Base-by-base conservation (phyloP, 2,329 filamentous ascomycete genomes). In the Helotiales sp. region DNA sequence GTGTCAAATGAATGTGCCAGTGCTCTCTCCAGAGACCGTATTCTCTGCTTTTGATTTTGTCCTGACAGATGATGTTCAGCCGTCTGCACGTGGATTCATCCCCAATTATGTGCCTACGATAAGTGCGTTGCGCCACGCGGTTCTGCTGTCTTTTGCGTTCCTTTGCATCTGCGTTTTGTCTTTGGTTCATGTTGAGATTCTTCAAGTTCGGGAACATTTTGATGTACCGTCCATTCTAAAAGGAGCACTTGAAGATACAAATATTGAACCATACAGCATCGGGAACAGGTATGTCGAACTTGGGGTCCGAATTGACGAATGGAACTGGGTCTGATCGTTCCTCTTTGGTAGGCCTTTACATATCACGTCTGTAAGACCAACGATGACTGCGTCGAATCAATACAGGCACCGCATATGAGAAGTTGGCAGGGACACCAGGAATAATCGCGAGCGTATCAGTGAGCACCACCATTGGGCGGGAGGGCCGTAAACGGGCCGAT, bases 11-110 rank as follows among this genome's bases (percentile, higher is more conserved):
- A n/a, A 7, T 6, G 49, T 26, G 22, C 49, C 22, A 54, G 17
- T 28, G 49, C 49, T 32, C 28, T 22, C 28, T 54, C 49, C 11
- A 54, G 49, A 54, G 49, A 20, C 49, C 49, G 6, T 54, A 54
- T 54, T 54, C 49, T 20, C 28, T 54, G 49, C 22, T 54, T 54
- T n/a, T 54, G 49, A 54, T 54, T 28, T 54, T 54, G 49, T 4
- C 49, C 49, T 54, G 3, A 7, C 6, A 45, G 4, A n/a, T 20
- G 3, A 2, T 20, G 40, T n/a, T 45, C 6, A 45, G 40, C 10
- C 3, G 10, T 6, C 34, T 40, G 3, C 10, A 22, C 47, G 3
- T 22, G 24, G n/a, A n/a, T n/a, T n/a, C n/a, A n/a, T n/a, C n/a
- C n/a, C n/a, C n/a, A n/a, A n/a, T 32, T 32, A 54, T 7, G 10